These are phyloP conservation scores for Mycena latifolia DNA, from an alignment of 768 basidiomycete species.

Conservation along the genomic window DNA sequence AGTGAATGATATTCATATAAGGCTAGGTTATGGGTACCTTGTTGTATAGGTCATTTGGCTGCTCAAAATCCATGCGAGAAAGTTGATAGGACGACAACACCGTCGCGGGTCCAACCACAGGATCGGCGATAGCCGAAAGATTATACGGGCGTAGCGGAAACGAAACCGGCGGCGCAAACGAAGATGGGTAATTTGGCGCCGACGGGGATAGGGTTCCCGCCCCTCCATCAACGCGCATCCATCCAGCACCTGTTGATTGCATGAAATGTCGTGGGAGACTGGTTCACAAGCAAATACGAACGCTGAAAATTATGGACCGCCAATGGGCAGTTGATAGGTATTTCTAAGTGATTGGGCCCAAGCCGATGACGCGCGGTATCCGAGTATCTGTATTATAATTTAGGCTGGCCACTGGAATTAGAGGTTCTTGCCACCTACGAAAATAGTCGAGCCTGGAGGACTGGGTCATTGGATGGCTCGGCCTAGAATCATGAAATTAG, in stretches of 20 bases:
- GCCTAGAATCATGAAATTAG: conserved; percentile 14
- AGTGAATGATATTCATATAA: too few species aligned
- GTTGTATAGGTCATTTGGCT: conserved; percentile 30
- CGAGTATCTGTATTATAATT: conserved; percentile 10
- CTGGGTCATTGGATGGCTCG: conserved; percentile 37
- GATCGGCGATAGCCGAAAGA: conserved; percentile 30
- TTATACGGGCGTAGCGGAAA: conserved; percentile 28
- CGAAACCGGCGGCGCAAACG: conserved; percentile 27
- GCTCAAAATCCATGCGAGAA: conserved; percentile 29
- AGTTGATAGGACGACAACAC: conserved; percentile 18
- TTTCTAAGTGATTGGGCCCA: conserved; percentile 34
- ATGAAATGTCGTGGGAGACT: neutral
- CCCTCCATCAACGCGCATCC: conserved; percentile 33
- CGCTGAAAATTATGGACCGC: conserved; percentile 32
- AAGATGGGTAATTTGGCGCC: conserved; percentile 35
- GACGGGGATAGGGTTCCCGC: conserved; percentile 28
- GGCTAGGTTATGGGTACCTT: conserved; percentile 4
- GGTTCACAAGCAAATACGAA: conserved; percentile 9
- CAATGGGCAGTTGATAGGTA: conserved; percentile 34
- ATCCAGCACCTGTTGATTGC: conserved; percentile 28
- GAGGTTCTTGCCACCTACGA: conserved; percentile 8
- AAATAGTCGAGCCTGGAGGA: conserved; percentile 34
- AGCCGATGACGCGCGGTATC: conserved; percentile 34
- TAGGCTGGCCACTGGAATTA: neutral
- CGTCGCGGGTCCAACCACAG: conserved; percentile 12